Evolutionary conservation across 345 rosid genomes (phyloP), one percentile per base, ranked within the genome.

Genomic region (Brassica nigra): DNA sequence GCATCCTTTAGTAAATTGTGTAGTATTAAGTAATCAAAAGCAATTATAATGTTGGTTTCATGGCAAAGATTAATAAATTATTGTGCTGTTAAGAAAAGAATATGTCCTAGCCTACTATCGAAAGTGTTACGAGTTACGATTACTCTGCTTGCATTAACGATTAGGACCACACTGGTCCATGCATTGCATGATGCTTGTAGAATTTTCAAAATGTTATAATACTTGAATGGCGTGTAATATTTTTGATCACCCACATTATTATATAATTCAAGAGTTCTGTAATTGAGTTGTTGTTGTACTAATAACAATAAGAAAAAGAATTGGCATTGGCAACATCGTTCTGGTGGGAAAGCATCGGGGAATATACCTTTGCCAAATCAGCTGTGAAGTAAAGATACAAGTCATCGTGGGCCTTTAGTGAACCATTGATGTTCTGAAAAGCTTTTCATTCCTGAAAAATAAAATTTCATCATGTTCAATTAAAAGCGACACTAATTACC

Each of bases 361-460:
- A 80, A 75, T 80, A 80, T 75, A 69, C 83, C 5, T 36, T 29
- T 55, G 62, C 76, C 80, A 55, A 16, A 37, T 80, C 71, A 69
- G 79, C 70, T 29, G 49, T 27, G 58, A 52, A 63, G 55, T 33
- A 15, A 67, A 73, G 33, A 11, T 37, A 23, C 2, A 61, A 47
- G 74, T 74, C 70, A 73, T 2, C 34, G 70, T 68, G 75, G 83
- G 61, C 79, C 66, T 68, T 12, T 62, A 79, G 75, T 68, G 79
- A 70, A 79, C 78, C 71, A 2, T 62, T 1, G 0, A 36, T 69
- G 71, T 37, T 37, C 64, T 37, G 4, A 63, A 52, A 69, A 75
- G 66, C 14, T 68, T n/a, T 36, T 49, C 58, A 68, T 44, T 57
- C 49, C 30, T 58, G 9, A 8, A n/a, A n/a, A 6, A 49, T 34